Evolutionary conservation across 2,329 filamentous ascomycete species (phyloP), one percentile per base, ranked within the genome.

Genomic region (Davidsoniella eucalypti): DNA sequence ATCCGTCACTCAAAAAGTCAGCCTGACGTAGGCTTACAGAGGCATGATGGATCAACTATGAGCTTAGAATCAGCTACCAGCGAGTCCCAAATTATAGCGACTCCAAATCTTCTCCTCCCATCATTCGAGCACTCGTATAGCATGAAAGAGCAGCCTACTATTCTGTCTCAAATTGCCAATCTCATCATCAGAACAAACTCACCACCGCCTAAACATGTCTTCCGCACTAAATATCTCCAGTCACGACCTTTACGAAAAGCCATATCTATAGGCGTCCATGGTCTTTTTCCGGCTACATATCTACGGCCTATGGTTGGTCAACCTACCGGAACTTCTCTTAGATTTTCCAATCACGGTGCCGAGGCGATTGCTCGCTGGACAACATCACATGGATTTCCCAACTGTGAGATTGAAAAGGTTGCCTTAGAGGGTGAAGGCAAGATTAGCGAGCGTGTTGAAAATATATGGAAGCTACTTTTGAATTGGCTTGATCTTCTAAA

Each of bases 401-500:
- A 87, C 55, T 80, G 76, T 54, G 83, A 93, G 57, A 86, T 98
- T 50, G 87, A 95, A 60, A 95, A 93, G 61, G 84, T 96, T 12
- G 87, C 90, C 1, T 72, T 98, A 0, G 92, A 98, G 65, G 90
- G 90, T 18, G 92, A 98, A 65, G 92, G 92, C 21, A 87, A 85
- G 61, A 92, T 98, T 44, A 76, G 76, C 2, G 88, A 96, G 55
- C 76, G 92, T 5, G 87, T 96, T 1, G 84, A 93, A 54, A 84
- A 93, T 38, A 68, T 98, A 5, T 98, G 92, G 92, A 94, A 90
- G 64, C 71, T 96, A 8, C 71, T 98, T 50, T 71, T 95, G 25
- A 95, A 95, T 63, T 94, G 87, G 86, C 85, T 95, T 56, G 87
- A 94, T 37, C 82, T 90, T 55, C 83, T 98, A 29, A 80, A 85